A percentile compares a stretch with the other conserved stretches of the same genome.
phyloP scores from a whole-genome alignment of 805 yeast genomes.

The Jamesozyma hellenica region DNA sequence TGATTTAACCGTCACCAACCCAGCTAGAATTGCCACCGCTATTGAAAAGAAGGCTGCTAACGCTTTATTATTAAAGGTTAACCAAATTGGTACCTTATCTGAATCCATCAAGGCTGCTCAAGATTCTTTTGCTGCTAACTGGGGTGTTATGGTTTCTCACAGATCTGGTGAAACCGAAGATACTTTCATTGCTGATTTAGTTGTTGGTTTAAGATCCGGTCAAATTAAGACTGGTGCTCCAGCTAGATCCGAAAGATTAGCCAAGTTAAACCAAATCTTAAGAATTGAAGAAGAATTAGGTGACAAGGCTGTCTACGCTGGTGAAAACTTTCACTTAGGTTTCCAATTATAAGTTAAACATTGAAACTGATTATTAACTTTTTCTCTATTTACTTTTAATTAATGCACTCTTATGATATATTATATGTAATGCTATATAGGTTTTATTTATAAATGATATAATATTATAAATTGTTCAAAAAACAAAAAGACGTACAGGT shows the following conservation, averaged over 20 bases:
- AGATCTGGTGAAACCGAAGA: slow-evolving; percentile 99
- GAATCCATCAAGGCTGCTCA: slow-evolving; percentile 96
- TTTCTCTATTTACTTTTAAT: neutral
- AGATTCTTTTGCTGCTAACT: slow-evolving; percentile 88
- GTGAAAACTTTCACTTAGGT: slow-evolving; percentile 70
- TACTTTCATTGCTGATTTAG: slow-evolving; percentile 93
- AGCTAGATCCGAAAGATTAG: slow-evolving; percentile 99
- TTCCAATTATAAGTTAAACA: slow-evolving; percentile 15
- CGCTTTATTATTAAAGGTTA: slow-evolving; percentile 91
- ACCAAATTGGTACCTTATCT: slow-evolving; percentile 95
- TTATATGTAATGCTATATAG: slow-evolving; percentile 7
- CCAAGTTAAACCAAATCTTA: slow-evolving; percentile 95
- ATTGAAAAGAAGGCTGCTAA: slow-evolving; percentile 93
- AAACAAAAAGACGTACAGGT: no score
- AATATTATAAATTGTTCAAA: slow-evolving; percentile 2
- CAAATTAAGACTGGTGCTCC: slow-evolving; percentile 99
- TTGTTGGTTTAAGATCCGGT: slow-evolving; percentile 96
- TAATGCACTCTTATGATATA: slow-evolving; percentile 8
- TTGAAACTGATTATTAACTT: neutral
- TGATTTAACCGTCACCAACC: slow-evolving; percentile 98
- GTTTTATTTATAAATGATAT: slow-evolving; percentile 13
- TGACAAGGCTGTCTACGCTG: slow-evolving; percentile 93
- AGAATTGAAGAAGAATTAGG: slow-evolving; percentile 98
- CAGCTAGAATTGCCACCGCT: slow-evolving; percentile 86
- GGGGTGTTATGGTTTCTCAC: slow-evolving; percentile 99